These are phyloP conservation scores for Pleurotus giganteus DNA, from an alignment of 768 basidiomycete species.

Conservation along the genomic window DNA sequence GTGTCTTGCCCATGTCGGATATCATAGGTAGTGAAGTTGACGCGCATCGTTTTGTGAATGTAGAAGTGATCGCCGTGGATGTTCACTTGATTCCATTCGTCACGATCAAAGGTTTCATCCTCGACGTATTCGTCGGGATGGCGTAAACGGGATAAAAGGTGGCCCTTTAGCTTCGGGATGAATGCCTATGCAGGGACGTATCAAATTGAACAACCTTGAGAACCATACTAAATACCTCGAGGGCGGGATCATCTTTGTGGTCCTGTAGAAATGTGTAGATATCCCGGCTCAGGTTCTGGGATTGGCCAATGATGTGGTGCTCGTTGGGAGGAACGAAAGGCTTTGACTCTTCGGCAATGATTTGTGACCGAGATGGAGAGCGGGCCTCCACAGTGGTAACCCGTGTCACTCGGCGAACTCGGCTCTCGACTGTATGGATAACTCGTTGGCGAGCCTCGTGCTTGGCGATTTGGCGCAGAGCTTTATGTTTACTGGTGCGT, in stretches of 20 bases:
- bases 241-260: slow-evolving; percentile 4
- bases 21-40: slow-evolving; percentile 45
- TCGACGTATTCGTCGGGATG: slow-evolving; percentile 8
- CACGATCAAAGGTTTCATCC: slow-evolving; percentile 8
- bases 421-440: slow-evolving; percentile 5
- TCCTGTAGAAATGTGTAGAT: neutral
- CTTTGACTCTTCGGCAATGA: neutral
- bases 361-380: neutral
- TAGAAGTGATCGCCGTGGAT: slow-evolving; percentile 19
- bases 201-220: too few species aligned
- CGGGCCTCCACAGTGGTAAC: neutral
- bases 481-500: slow-evolving; percentile 10
- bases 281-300: slow-evolving; percentile 1
- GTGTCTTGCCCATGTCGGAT: slow-evolving; percentile 33
- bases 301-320: slow-evolving; percentile 1
- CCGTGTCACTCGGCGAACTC: neutral
- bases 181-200: too few species aligned
- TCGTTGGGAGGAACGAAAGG: neutral
- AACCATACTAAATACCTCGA: neutral
- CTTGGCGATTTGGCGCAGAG: slow-evolving; percentile 11
- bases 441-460: slow-evolving; percentile 13
- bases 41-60: slow-evolving; percentile 16
- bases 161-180: slow-evolving; percentile 22
- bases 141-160: slow-evolving; percentile 18
- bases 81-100: slow-evolving; percentile 15